Conservation (phyloP, 2,329 filamentous ascomycete genomes). For the Botryotinia globosa region DNA sequence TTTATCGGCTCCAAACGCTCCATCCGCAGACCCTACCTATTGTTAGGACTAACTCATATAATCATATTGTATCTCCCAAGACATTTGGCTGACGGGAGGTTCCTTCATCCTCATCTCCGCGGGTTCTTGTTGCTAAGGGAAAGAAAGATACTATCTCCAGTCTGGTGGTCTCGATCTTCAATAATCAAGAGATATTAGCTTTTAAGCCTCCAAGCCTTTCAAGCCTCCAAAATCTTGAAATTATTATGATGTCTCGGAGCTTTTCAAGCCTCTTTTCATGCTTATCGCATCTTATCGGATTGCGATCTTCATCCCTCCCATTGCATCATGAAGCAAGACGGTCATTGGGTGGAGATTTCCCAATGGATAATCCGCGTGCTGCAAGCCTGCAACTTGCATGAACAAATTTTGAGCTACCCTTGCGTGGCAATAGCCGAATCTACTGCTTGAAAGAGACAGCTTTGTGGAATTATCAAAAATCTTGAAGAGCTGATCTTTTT, state of each 20-base stretch:
- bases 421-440: neutral
- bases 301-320: slow-evolving; percentile 11
- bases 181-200: neutral
- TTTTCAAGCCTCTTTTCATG: neutral
- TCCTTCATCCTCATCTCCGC: neutral
- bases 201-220: neutral
- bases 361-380: neutral
- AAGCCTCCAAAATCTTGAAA: neutral
- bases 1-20: neutral
- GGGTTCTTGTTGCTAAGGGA: neutral
- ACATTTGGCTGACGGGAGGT: neutral
- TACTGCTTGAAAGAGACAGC: neutral
- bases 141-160: neutral
- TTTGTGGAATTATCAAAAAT: neutral
- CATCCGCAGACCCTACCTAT: neutral
- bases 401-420: neutral
- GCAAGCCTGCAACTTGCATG: neutral
- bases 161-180: neutral
- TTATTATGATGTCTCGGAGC: neutral
- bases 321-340: slow-evolving; percentile 15
- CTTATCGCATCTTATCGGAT: slow-evolving; percentile 15
- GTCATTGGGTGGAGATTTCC: slow-evolving; percentile 1
- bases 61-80: neutral
- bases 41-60: neutral
- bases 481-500: neutral